phyloP scores from a whole-genome alignment of 75 land plant species.

The Isoetes taiwanensis region DNA sequence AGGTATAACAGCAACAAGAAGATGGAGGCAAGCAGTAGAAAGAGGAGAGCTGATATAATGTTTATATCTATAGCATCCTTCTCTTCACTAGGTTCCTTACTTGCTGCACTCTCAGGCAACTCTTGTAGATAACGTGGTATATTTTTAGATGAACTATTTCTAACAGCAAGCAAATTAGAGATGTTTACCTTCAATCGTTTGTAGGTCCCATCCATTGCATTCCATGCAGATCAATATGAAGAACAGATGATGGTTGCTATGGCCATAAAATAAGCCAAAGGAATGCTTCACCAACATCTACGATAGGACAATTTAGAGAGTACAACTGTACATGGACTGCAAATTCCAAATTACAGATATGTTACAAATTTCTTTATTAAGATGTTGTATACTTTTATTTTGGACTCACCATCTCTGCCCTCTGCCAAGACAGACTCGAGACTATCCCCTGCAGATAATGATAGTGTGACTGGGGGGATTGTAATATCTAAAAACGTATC shows the following conservation, averaged over 20 bases:
- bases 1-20: conserved; percentile 79
- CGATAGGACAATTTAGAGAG: conserved; percentile 39
- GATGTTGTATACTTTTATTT: no score
- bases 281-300: conserved; percentile 38
- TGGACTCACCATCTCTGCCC: conserved; percentile 18
- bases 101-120: conserved; percentile 32
- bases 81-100: conserved; percentile 22
- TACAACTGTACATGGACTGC: conserved; percentile 46
- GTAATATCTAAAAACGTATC: conserved; percentile 40
- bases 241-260: conserved; percentile 54
- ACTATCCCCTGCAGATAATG: conserved; percentile 66
- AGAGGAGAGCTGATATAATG: conserved; percentile 56
- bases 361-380: no score
- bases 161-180: no score
- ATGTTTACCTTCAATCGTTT: no score
- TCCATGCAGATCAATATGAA: conserved; percentile 52
- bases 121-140: conserved; percentile 39
- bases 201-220: no score
- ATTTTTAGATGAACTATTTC: no score
- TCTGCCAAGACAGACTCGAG: conserved; percentile 21
- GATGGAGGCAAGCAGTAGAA: conserved; percentile 77
- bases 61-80: conserved; percentile 65
- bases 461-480: conserved; percentile 74
- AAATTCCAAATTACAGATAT: no score
- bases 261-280: conserved; percentile 68